Percentiles rank a stretch among this genome's conserved stretches.
These are phyloP conservation scores for Fusarium piperis DNA, from an alignment of 2,329 filamentous ascomycete species.

Conservation along the genomic window DNA sequence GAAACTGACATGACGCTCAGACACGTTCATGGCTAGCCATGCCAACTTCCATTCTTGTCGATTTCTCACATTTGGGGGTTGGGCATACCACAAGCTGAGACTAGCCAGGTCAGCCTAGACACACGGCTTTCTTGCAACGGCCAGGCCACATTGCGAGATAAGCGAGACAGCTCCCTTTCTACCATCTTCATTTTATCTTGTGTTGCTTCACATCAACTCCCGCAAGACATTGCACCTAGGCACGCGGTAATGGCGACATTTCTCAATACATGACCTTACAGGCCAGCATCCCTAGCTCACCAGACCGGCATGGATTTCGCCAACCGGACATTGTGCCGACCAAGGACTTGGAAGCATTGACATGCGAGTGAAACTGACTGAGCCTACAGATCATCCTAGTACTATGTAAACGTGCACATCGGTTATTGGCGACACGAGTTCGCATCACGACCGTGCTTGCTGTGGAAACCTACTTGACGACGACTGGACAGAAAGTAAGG, in stretches of 20 bases:
- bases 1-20: background rate
- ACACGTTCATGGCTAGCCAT: background rate
- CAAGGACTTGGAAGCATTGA: slow-evolving; percentile 1
- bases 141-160: slow-evolving; percentile 14
- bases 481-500: background rate
- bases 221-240: background rate
- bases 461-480: background rate
- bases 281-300: background rate
- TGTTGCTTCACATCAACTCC: background rate
- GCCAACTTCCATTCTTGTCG: background rate
- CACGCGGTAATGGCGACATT: slow-evolving; percentile 19
- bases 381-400: background rate
- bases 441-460: background rate
- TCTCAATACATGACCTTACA: slow-evolving; percentile 7
- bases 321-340: background rate
- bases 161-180: slow-evolving; percentile 16
- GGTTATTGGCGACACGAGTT: slow-evolving; percentile 9
- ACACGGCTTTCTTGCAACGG: background rate
- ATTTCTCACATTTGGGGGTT: background rate
- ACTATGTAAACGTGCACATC: slow-evolving; percentile 14
- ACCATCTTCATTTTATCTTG: background rate
- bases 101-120: background rate
- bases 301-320: background rate
- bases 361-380: background rate
- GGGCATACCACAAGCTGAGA: background rate